Conservation (phyloP, 805 yeast genomes). For the Ogataea nakhonphanomensis region DNA sequence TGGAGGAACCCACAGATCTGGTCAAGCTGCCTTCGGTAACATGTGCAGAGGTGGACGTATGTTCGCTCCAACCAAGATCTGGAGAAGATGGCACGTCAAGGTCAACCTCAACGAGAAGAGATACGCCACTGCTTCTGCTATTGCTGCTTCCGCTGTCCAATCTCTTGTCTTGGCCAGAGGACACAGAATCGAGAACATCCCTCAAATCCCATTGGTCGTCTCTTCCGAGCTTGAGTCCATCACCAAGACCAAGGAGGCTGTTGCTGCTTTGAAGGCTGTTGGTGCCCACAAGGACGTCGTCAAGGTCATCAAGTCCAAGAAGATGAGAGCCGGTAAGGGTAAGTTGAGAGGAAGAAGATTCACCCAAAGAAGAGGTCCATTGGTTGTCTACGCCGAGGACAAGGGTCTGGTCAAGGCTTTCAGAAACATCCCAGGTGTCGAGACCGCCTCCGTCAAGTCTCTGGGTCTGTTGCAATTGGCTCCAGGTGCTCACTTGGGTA, state of each 20-base stretch:
- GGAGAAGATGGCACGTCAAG: slow-evolving; percentile 99
- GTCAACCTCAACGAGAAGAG: slow-evolving; percentile 99
- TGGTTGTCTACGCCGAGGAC: slow-evolving; percentile 97
- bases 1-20: slow-evolving; percentile 99
- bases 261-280: slow-evolving; percentile 94
- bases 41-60: slow-evolving; percentile 99
- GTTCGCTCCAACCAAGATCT: slow-evolving; percentile 99
- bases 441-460: slow-evolving; percentile 87
- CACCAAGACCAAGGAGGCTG: slow-evolving; percentile 97
- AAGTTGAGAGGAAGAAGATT: slow-evolving; percentile 99
- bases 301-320: slow-evolving; percentile 98
- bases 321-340: slow-evolving; percentile 99
- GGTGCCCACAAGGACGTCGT: slow-evolving; percentile 98
- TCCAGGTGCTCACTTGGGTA: slow-evolving; percentile 99
- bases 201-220: slow-evolving; percentile 98
- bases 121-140: slow-evolving; percentile 99
- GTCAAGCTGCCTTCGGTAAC: slow-evolving; percentile 99
- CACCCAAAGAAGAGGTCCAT: slow-evolving; percentile 99
- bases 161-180: slow-evolving; percentile 99
- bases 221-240: slow-evolving; percentile 89
- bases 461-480: slow-evolving; percentile 97
- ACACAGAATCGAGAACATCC: slow-evolving; percentile 97
- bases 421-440: slow-evolving; percentile 99
- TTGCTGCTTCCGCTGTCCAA: slow-evolving; percentile 98
- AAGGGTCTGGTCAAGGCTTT: slow-evolving; percentile 97